A percentile compares a stretch with the other conserved stretches of the same genome.
phyloP scores from a whole-genome alignment of 2,329 filamentous ascomycete species.

The Fusarium stilboides region DNA sequence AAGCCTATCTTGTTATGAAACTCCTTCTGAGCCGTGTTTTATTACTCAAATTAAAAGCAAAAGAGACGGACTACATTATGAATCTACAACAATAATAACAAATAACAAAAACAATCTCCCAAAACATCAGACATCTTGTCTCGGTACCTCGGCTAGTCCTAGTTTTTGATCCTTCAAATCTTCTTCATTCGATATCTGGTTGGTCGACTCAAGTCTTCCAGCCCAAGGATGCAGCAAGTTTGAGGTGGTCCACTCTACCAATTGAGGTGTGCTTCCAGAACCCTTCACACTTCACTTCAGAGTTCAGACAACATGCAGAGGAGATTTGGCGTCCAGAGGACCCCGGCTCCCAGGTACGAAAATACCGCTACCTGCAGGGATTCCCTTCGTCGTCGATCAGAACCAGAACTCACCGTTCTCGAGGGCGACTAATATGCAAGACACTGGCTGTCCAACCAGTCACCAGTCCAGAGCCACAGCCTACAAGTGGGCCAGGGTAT shows the following conservation, averaged over 20 bases:
- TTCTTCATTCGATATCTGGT: slow-evolving; percentile 26
- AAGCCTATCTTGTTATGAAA: slow-evolving; percentile 15
- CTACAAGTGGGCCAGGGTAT: slow-evolving; percentile 37
- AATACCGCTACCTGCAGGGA: slow-evolving; percentile 43
- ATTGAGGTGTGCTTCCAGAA: slow-evolving; percentile 50
- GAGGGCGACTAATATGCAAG: slow-evolving; percentile 40
- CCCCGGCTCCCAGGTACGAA: slow-evolving; percentile 38
- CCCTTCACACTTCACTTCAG: slow-evolving; percentile 28
- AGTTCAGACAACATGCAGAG: slow-evolving; percentile 7
- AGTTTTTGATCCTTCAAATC: slow-evolving; percentile 22
- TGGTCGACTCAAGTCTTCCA: slow-evolving; percentile 40
- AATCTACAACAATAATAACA: slow-evolving; percentile 25
- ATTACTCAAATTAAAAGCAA: slow-evolving; percentile 30
- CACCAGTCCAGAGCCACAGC: slow-evolving; percentile 28
- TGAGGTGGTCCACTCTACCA: slow-evolving; percentile 31
- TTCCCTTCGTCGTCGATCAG: slow-evolving; percentile 42
- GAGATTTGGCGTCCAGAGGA: slow-evolving; percentile 29
- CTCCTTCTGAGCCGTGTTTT: slow-evolving; percentile 18
- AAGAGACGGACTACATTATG: slow-evolving; percentile 9
- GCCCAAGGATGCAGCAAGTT: slow-evolving; percentile 30
- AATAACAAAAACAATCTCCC: slow-evolving; percentile 32
- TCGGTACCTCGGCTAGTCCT: slow-evolving; percentile 30
- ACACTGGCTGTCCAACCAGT: slow-evolving; percentile 30
- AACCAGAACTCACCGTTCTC: slow-evolving; percentile 49
- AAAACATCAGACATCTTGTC: slow-evolving; percentile 28